Evolutionary conservation across 495 filamentous ascomycete species (phyloP).

Genomic region (Penicillium bialowiezense): DNA sequence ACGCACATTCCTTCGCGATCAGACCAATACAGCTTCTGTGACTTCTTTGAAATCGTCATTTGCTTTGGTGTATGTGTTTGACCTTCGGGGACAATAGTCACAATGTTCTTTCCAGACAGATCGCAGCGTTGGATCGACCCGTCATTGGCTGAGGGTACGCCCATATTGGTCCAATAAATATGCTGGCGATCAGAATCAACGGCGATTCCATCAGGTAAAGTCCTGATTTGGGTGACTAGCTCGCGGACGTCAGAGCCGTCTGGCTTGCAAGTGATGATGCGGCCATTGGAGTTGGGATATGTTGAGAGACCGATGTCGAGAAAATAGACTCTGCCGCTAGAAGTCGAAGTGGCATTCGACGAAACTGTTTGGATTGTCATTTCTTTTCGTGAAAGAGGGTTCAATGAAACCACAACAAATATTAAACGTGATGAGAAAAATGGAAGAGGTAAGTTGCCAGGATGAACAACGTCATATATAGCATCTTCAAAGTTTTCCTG

Average conservation of each 20-base stretch:
- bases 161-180: constrained; percentile 12
- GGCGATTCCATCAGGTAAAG: constrained; percentile 12
- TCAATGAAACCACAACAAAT: too few species aligned
- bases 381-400: too few species aligned
- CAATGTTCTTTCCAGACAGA: background rate
- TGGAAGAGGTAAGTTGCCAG: too few species aligned
- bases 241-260: constrained; percentile 2
- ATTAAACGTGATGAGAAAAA: too few species aligned
- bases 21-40: constrained; percentile 1
- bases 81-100: background rate
- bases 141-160: constrained; percentile 2
- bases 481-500: too few species aligned
- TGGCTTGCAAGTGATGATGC: constrained; percentile 1
- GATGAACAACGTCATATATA: too few species aligned
- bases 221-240: background rate
- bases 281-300: background rate
- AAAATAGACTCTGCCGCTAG: constrained; percentile 1
- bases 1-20: constrained; percentile 4
- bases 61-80: constrained; percentile 5
- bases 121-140: constrained; percentile 4
- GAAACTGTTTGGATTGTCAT: too few species aligned
- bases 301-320: constrained; percentile 5
- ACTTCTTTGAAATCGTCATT: background rate
- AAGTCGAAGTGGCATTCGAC: background rate
- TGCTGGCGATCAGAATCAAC: constrained; percentile 1